Base-by-base conservation (phyloP, 768 basidiomycete species). In the Leccinum arenicola region DNA sequence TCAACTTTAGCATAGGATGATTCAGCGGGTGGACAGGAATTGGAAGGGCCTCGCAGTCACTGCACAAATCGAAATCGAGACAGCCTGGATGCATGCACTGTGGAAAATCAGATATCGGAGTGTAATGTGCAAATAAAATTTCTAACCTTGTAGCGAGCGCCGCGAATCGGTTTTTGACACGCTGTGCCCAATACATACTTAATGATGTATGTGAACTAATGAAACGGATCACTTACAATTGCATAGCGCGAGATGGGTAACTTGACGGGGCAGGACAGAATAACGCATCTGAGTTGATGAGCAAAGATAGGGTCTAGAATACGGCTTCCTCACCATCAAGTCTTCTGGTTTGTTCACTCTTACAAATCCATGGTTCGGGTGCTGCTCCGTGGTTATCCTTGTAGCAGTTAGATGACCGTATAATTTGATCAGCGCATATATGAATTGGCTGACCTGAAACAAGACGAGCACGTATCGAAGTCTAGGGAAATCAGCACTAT, bases 1-100 rank as follows among this genome's bases (percentile, higher is more conserved):
- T 86, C 73, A 95, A 77, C 82, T 93, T 95, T 67, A 93, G 69
- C 68, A 95, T 60, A 1, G 87, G 83, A 67, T 95, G 93, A 33
- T 74, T 82, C 12, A 70, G 58, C 0, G 91, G 89, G 69, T 95
- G 93, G 12, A 89, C 77, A 6, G 85, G 74, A 59, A 93, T 89
- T 0, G 93, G 93, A 57, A 84, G 79, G 6, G 91, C 86, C 74
- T 94, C 93, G 73, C 93, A 95, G 54, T 72, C 72, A 58, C 80
- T 77, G 73, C 93, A 95, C 17, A 95, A 78, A 66, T 95, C 93
- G 64, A 85, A 93, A 70, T 94, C 89, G 0, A 82, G 79, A 73
- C 93, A 95, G 4, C 76, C 74, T 14, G 84, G 78, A 67, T 93
- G 85, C 83, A 91, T 86, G 74, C 93, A 95, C 88, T 90, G 61